These are phyloP conservation scores for Physocladia obscura DNA, from an alignment of 192 early-diverging fungal genomes.

Conservation along the genomic window DNA sequence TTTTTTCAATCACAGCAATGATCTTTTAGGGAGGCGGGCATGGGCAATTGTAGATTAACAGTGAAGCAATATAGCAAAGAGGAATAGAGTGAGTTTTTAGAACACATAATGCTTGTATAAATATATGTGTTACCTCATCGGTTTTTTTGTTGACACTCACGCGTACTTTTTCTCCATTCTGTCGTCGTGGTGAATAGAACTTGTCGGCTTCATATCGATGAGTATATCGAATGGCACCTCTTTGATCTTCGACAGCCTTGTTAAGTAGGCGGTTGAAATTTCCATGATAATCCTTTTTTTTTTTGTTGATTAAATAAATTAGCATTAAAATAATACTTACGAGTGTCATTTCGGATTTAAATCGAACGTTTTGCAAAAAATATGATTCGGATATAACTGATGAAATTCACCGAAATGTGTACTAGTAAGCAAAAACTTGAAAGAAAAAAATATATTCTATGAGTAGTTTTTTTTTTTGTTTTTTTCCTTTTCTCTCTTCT, in stretches of 20 bases:
- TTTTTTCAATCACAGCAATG: constrained; percentile 60
- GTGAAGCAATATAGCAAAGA: neutral
- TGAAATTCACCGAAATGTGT: constrained; percentile 16
- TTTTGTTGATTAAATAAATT: neutral
- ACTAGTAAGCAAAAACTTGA: too few relatives aligned
- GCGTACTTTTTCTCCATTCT: constrained; percentile 19
- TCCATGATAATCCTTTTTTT: constrained; percentile 70
- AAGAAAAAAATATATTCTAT: constrained; percentile 9
- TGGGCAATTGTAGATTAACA: too few relatives aligned
- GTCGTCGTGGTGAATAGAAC: constrained; percentile 34
- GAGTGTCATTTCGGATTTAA: constrained; percentile 84
- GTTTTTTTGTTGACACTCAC: constrained; percentile 40
- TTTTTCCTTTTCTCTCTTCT: neutral
- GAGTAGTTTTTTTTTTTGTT: constrained; percentile 10
- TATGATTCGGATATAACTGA: constrained; percentile 6
- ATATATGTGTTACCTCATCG: constrained; percentile 17
- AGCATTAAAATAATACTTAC: constrained; percentile 23
- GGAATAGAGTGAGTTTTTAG: neutral
- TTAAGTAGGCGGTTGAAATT: constrained; percentile 83
- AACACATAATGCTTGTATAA: too few relatives aligned
- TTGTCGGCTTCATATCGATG: constrained; percentile 75
- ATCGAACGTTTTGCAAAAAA: constrained; percentile 43
- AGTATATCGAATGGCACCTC: constrained; percentile 58
- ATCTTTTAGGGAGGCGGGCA: too few relatives aligned
- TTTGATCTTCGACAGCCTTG: constrained; percentile 50